phyloP scores from a whole-genome alignment of 495 filamentous ascomycete genomes.

The Penicillium robsamsonii region DNA sequence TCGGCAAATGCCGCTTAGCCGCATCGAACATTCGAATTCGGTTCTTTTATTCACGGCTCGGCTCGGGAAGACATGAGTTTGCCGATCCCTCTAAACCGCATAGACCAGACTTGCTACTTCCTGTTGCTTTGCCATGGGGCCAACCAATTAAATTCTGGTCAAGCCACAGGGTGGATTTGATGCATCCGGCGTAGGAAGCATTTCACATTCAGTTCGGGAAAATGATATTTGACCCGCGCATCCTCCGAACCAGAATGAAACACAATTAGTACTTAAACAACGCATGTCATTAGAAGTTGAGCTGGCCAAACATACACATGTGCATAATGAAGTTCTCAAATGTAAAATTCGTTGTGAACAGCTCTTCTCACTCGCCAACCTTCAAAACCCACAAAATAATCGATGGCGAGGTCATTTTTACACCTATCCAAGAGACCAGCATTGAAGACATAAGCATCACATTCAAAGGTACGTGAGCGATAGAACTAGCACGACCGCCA shows the following conservation, averaged over 20 bases:
- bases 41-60: not conserved
- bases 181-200: not conserved
- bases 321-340: not conserved
- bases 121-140: not conserved
- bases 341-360: not conserved
- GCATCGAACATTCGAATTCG: not conserved
- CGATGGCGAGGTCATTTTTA: conserved; percentile 4
- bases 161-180: not conserved
- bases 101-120: not conserved
- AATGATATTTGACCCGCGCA: not conserved
- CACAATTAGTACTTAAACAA: not conserved
- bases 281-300: too few relatives aligned
- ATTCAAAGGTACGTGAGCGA: not conserved
- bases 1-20: not conserved
- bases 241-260: not conserved
- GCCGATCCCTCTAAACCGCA: not conserved
- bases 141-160: not conserved
- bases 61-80: not conserved
- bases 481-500: not conserved
- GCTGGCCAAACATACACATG: not conserved
- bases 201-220: not conserved
- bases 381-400: conserved; percentile 12
- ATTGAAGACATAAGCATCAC: conserved; percentile 9
- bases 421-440: not conserved
- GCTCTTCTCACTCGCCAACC: not conserved